These are phyloP conservation scores for Meripilus lineatus DNA, from an alignment of 1,284 basidiomycete species.

Conservation along the genomic window DNA sequence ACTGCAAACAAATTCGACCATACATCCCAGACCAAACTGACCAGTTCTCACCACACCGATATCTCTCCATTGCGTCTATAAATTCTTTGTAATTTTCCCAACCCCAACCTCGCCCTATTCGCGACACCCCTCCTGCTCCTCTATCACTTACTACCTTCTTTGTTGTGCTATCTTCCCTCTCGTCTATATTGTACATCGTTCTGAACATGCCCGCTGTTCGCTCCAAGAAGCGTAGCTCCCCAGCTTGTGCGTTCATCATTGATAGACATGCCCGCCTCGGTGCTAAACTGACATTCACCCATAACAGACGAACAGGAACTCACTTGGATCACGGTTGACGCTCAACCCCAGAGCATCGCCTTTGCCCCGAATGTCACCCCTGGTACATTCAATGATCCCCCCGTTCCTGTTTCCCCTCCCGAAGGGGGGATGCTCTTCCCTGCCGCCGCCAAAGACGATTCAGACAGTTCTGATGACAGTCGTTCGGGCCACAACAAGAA, in stretches of 20 bases:
- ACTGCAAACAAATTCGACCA: neutral
- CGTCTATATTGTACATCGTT: conserved; percentile 15
- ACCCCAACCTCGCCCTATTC: conserved; percentile 13
- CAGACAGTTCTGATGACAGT: too few species aligned
- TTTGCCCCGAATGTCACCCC: conserved; percentile 59
- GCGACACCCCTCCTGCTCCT: conserved; percentile 20
- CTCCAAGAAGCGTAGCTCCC: conserved; percentile 38
- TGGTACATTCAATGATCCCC: conserved; percentile 51
- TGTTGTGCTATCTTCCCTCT: conserved; percentile 21
- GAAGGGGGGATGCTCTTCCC: conserved; percentile 39
- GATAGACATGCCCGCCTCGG: too few species aligned
- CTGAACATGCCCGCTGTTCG: conserved; percentile 51
- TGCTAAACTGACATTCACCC: too few species aligned
- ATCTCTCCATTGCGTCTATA: conserved; percentile 11
- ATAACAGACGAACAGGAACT: conserved; percentile 31
- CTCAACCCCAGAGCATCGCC: conserved; percentile 39
- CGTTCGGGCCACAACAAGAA: conserved; percentile 50
- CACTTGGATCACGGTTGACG: conserved; percentile 48
- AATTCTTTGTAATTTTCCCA: conserved; percentile 15
- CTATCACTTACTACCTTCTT: conserved; percentile 23
- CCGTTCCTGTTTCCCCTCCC: conserved; percentile 24
- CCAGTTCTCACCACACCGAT: conserved; percentile 8
- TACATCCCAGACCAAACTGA: neutral
- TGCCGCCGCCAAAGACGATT: conserved; percentile 17
- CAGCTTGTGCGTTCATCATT: too few species aligned